phyloP scores from a whole-genome alignment of 345 rosid genomes.

The Cardamine chenopodiifolia region DNA sequence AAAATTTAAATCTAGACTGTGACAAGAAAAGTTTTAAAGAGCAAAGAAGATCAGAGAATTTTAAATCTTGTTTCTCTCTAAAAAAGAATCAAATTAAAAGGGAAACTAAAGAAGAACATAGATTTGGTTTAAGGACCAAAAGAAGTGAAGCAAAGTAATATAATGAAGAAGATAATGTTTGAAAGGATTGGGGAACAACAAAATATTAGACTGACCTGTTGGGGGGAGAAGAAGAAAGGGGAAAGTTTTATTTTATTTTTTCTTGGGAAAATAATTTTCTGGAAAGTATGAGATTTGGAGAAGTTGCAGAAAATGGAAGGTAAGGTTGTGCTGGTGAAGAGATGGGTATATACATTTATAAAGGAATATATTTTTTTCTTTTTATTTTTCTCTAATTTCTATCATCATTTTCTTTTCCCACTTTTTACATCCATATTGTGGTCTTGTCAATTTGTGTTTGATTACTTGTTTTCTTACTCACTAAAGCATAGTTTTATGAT shows the following conservation, averaged over 20 bases:
- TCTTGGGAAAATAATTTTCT: conserved; percentile 46
- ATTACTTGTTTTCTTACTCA: conserved; percentile 29
- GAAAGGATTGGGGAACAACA: conserved; percentile 44
- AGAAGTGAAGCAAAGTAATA: conserved; percentile 46
- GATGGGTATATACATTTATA: conserved; percentile 46
- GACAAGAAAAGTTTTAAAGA: conserved; percentile 12
- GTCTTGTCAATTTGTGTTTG: conserved; percentile 35
- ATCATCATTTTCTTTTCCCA: conserved; percentile 17
- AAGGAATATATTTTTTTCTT: conserved; percentile 8
- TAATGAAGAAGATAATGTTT: conserved; percentile 46
- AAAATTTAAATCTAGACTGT: conserved; percentile 5
- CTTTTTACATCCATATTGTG: conserved; percentile 35
- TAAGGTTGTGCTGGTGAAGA: conserved; percentile 44
- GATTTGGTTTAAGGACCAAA: conserved; percentile 43
- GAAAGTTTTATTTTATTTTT: conserved; percentile 37
- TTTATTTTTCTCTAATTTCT: background rate
- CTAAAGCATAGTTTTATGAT: conserved; percentile 33
- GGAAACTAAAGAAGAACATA: conserved; percentile 37
- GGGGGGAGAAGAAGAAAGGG: conserved; percentile 38
- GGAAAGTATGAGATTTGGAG: conserved; percentile 46
- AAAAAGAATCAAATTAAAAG: conserved; percentile 27
- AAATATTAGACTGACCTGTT: conserved; percentile 44
- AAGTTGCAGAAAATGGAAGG: conserved; percentile 50
- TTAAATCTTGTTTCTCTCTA: conserved; percentile 26
- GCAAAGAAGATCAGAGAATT: conserved; percentile 29